These are phyloP conservation scores for Neckera pumila DNA, from an alignment of 225 moss, liverwort and hornwort genomes.

Conservation along the genomic window DNA sequence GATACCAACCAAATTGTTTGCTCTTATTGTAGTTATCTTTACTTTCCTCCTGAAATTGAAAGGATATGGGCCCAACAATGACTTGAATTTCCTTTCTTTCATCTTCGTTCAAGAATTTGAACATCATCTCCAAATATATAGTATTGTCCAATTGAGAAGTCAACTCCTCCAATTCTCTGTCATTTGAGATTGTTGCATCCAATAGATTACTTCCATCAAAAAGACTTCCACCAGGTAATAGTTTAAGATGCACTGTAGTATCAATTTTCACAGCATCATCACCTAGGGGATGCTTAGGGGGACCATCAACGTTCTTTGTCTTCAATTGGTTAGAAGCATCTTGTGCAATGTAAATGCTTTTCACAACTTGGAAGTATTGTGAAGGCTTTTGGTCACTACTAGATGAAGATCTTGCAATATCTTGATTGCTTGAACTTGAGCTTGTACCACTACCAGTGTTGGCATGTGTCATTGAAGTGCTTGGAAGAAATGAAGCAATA, in stretches of 20 bases:
- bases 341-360: neutral
- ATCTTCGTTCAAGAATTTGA: too few relatives aligned
- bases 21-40: too few relatives aligned
- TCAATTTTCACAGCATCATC: neutral
- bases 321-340: neutral
- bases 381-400: neutral
- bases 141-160: too few relatives aligned
- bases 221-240: too few relatives aligned
- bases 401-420: neutral
- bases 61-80: too few relatives aligned
- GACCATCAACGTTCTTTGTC: neutral
- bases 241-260: neutral
- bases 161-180: too few relatives aligned
- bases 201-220: too few relatives aligned
- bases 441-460: neutral
- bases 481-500: neutral
- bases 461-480: neutral
- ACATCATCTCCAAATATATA: too few relatives aligned
- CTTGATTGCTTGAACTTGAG: neutral
- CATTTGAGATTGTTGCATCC: too few relatives aligned
- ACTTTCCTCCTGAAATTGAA: too few relatives aligned
- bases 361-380: accelerated
- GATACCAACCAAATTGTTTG: too few relatives aligned
- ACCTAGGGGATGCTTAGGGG: neutral
- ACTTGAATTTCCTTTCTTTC: too few relatives aligned